Evolutionary conservation across 352 stramenopile genomes (phyloP).

Genomic region (Saprolegnia diclina): DNA sequence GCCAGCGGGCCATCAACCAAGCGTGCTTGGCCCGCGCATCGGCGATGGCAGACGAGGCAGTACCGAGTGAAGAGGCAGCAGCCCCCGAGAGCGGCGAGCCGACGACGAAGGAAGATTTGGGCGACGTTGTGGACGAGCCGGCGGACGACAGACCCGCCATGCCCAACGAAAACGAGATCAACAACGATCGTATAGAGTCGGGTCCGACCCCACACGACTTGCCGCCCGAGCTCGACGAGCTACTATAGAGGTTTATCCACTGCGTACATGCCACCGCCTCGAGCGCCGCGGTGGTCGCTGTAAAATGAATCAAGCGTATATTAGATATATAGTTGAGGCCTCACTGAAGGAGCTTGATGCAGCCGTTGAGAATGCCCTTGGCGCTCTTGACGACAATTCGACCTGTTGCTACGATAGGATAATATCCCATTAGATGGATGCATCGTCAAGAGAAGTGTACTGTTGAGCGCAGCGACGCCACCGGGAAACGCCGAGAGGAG

Average conservation of each 20-base stretch:
- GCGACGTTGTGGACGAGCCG: background rate
- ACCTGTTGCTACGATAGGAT: constrained; percentile 16
- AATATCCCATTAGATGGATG: no score
- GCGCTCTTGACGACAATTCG: constrained; percentile 17
- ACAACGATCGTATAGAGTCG: background rate
- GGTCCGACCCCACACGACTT: background rate
- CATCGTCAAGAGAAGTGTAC: constrained; percentile 10
- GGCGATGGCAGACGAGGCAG: background rate
- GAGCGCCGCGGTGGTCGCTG: no score
- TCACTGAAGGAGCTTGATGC: constrained; percentile 22
- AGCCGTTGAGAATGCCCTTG: constrained; percentile 8
- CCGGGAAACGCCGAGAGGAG: constrained; percentile 24
- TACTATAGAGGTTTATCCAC: background rate
- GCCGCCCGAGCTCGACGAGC: constrained; percentile 5
- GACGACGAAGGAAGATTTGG: background rate
- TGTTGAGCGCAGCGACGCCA: constrained; percentile 22
- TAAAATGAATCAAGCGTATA: background rate
- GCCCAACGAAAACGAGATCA: background rate
- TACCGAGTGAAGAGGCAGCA: background rate
- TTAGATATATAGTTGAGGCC: background rate
- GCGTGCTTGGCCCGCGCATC: background rate
- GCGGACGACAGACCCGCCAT: background rate
- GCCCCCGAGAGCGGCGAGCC: background rate
- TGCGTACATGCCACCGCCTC: no score
- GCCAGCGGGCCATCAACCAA: constrained; percentile 17